Evolutionary conservation across 2,329 filamentous ascomycete genomes (phyloP), one percentile per base, ranked within the genome.

Genomic region (Claviceps quebecensis): DNA sequence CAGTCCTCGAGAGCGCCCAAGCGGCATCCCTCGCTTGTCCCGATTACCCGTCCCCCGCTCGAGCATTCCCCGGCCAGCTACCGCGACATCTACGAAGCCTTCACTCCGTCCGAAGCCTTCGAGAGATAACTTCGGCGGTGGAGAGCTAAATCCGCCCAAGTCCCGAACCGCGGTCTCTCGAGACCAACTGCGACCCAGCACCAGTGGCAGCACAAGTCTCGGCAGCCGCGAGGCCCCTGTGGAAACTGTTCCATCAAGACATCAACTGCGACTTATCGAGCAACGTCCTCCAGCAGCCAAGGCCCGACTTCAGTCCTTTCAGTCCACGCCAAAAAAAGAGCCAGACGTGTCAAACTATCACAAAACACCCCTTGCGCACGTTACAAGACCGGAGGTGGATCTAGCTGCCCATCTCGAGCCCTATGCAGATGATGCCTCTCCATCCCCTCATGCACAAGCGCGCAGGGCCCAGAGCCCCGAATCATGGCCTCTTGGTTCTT

Each of bases 121-220:
- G 9, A 41, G 48, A 29, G 50, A 52, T 23, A 44, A 40, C 19
- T 50, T 57, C 7, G 51, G 55, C 5, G 56, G 51, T 43, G 59
- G 59, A 19, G 65, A 68, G 29, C 55, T 71, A 44, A 66, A 66
- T 53, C 67, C 65, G 45, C 68, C 70, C 16, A 69, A 69, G 50
- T 62, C 73, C 13, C 68, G 71, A 34, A 54, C 66, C 26, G 60
- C 68, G n/a, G 50, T 67, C 45, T 72, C 72, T 3, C 64, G 68
- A 50, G 66, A 67, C 53, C 69, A 65, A 54, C 61, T 72, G 38
- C 63, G 61, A 22, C 50, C 61, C 5, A 57, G 56, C 47, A 52
- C 57, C 44, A 57, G 54, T 50, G 48, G 58, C 52, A 1, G 54
- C 55, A 17, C 52, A 57, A 26, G 57, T 48, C 9, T 56, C 53